Percentiles rank a stretch among this genome's conserved stretches.
phyloP scores from a whole-genome alignment of 2,329 filamentous ascomycete species.

The Beauveria asiatica region DNA sequence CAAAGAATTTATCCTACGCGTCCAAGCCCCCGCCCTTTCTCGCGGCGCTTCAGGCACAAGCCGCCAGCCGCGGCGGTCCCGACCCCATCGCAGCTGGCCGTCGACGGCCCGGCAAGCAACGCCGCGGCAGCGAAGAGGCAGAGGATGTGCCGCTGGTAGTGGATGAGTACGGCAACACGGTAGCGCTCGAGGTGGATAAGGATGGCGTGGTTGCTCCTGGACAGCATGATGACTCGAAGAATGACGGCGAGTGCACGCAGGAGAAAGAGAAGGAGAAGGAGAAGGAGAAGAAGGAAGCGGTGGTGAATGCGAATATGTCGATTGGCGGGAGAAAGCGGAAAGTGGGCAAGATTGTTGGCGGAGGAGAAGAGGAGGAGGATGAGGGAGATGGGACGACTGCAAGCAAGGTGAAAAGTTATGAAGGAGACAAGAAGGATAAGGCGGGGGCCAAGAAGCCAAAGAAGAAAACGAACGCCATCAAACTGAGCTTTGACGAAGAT shows the following conservation, averaged over 20 bases:
- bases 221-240: conserved; percentile 10
- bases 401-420: conserved; percentile 17
- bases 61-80: conserved; percentile 34
- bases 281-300: conserved; percentile 17
- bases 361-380: conserved; percentile 16
- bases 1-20: conserved; percentile 57
- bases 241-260: conserved; percentile 14
- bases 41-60: conserved; percentile 41
- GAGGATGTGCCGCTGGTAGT: conserved; percentile 71
- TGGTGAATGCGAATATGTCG: conserved; percentile 20
- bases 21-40: conserved; percentile 46
- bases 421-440: conserved; percentile 17
- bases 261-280: conserved; percentile 17
- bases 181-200: conserved; percentile 37
- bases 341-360: conserved; percentile 41
- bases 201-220: conserved; percentile 33
- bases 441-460: conserved; percentile 26
- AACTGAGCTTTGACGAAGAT: conserved; percentile 59
- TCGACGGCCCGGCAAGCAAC: conserved; percentile 43
- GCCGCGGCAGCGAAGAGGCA: conserved; percentile 58
- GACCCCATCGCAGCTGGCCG: conserved; percentile 43
- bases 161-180: conserved; percentile 61
- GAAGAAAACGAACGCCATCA: conserved; percentile 56
- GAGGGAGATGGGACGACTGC: conserved; percentile 17
- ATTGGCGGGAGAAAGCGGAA: conserved; percentile 46